A percentile compares a stretch with the other conserved stretches of the same genome.
Evolutionary conservation across 176 grass and related monocot species (phyloP).

Genomic region (Aegilops sharonensis): DNA sequence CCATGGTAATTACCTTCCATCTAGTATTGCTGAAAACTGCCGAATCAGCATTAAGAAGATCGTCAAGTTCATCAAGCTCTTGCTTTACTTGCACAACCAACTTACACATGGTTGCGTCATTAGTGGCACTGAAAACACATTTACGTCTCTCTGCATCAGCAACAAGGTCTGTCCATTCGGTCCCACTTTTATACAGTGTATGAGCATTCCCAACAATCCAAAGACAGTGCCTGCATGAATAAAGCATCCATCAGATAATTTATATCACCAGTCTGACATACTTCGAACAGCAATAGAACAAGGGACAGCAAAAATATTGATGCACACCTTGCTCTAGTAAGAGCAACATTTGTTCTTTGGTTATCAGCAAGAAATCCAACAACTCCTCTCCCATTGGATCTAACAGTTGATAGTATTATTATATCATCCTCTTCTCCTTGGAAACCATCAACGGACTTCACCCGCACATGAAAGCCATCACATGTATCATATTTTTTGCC

Average conservation of each 20-base stretch:
- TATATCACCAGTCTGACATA: background rate
- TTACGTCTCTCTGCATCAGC: conserved; percentile 43
- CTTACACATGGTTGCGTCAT: conserved; percentile 41
- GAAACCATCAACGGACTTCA: conserved; percentile 80
- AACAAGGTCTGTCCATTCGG: conserved; percentile 59
- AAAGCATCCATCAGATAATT: background rate
- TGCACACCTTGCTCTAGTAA: conserved; percentile 80
- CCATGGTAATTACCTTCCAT: conserved; percentile 67
- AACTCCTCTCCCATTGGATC: conserved; percentile 44
- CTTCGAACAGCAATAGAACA: background rate
- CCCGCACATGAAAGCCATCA: conserved; percentile 54
- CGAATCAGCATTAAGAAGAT: conserved; percentile 69
- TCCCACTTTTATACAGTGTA: conserved; percentile 47
- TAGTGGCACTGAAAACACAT: conserved; percentile 47
- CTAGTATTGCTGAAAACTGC: conserved; percentile 51
- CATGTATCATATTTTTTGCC: conserved; percentile 41
- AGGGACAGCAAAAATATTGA: background rate
- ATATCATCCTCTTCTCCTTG: conserved; percentile 80
- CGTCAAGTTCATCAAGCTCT: conserved; percentile 66
- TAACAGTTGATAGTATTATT: conserved; percentile 77
- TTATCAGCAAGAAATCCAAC: conserved; percentile 66
- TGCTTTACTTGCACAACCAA: conserved; percentile 57
- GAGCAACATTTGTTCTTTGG: conserved; percentile 75
- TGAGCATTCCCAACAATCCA: conserved; percentile 74
- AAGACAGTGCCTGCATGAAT: conserved; percentile 68